Base-by-base conservation (phyloP, 2,329 filamentous ascomycete species). In the Hyphodiscus sp. region DNA sequence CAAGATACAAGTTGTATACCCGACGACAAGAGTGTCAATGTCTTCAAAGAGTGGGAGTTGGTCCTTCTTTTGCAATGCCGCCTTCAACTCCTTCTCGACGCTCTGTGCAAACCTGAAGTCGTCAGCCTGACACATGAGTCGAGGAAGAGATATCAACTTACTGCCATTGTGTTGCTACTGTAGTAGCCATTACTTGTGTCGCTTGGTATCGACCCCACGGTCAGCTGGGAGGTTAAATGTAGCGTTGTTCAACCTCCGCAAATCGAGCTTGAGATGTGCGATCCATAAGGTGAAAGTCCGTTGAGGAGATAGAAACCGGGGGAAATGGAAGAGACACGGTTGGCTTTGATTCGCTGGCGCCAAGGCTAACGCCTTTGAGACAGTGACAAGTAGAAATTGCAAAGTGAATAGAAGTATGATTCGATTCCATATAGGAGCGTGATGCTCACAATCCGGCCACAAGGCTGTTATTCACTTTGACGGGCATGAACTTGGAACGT, bases 221-320 rank as follows among this genome's bases (percentile, higher is more conserved):
- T 75, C 73, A 69, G 71, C 71, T 69, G 72, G 69, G 69, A 73
- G 73, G 77, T 81, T 80, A 83, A 71, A 80, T 79, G 69, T 74
- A 2, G 23, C 45, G 73, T 72, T 74, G 74, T 72, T 74, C 72
- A 66, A 73, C 71, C 47, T 65, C 57, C 58, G 59, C 62, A 63
- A 61, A 64, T 57, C 58, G 59, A 53, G 47, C 49, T 47, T 56
- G 50, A 52, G 54, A 44, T 57, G 58, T 58, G 55, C 55, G 51
- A 67, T 65, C 65, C 65, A 67, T 65, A 60, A 26, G 23, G 23
- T 26, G 8, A 8, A n/a, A 26, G 8, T 26, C 8, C 4, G 23
- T 26, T 8, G 23, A 26, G 55, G 41, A 44, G 46, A 15, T 19
- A 23, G 42, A 44, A n/a, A n/a, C 46, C 41, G 42, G n/a, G 30